Base-by-base conservation (phyloP, 1,139 yeast species). In the Candida tropicalis region DNA sequence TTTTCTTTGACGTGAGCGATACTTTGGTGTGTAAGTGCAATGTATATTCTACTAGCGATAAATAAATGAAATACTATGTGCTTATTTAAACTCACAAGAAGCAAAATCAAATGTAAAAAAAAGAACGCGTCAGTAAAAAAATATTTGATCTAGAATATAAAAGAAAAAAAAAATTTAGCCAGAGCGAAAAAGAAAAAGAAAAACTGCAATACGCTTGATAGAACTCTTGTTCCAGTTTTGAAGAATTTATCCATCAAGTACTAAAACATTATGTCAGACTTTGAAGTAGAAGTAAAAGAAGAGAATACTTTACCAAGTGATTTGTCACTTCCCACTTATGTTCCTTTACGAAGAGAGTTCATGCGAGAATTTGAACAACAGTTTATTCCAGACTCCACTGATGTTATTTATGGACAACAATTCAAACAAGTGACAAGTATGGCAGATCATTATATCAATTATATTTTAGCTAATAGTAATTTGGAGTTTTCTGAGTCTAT, bases 291-390 rank as follows among this genome's bases (percentile, higher is more conserved):
- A 5, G 5, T 29, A 2, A 20, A 20, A 11, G 33, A 29, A 11
- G 33, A 29, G 11, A 5, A 4, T 17, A 5, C 17, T 5, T 20
- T 44, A 26, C 50, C 50, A 4, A 6, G 13, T 2, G 38, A 44
- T n/a, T 17, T 47, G 34, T 43, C 48, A 4, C 44, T 51, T 12
- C 54, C 54, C 1, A 16, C 20, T 8, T 49, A 44, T 33, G 39
- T 49, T 8, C 54, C 54, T 3, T 37, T 51, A 12, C 29, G 31
- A 17, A 23, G 32, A 13, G 35, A 37, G 18, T 29, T 42, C 13
- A 29, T 39, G 1, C 43, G 42, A 25, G 41, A 47, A 5, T 50
- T 47, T 42, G 49, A 47, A 17, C 24, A 22, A 7, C 33, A 42
- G 24, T 50, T 49, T 29, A 17, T 25, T n/a, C 23, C 35, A 3